These are phyloP conservation scores for Tetragonia tetragonoides DNA, from an alignment of 148 eudicot genomes.

Conservation along the genomic window DNA sequence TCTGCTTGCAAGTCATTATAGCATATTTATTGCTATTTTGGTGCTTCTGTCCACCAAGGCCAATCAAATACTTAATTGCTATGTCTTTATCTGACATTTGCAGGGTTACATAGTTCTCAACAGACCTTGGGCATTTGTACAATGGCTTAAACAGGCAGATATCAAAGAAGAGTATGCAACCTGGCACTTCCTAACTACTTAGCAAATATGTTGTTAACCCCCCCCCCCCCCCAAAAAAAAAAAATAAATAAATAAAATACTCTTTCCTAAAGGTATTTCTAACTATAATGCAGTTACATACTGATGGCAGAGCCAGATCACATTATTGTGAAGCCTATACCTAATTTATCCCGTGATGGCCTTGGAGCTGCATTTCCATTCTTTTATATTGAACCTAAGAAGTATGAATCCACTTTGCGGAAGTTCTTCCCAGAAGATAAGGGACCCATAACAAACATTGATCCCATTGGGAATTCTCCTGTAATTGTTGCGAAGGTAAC, in stretches of 20 bases:
- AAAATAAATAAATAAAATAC: neutral
- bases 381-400: conserved; percentile 95
- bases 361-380: conserved; percentile 96
- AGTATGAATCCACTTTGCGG: conserved; percentile 68
- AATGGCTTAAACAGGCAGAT: conserved; percentile 95
- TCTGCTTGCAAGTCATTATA: neutral
- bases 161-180: conserved; percentile 89
- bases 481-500: conserved; percentile 86
- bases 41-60: neutral
- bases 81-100: conserved; percentile 21
- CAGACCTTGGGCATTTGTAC: conserved; percentile 99
- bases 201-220: neutral
- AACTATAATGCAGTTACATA: conserved; percentile 63
- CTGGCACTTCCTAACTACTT: conserved; percentile 4
- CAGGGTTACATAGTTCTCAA: conserved; percentile 98
- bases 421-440: conserved; percentile 78
- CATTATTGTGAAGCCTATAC: conserved; percentile 89
- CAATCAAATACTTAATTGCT: neutral
- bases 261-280: conserved; percentile 9
- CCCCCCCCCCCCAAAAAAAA: neutral
- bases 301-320: conserved; percentile 99
- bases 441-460: conserved; percentile 81
- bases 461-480: conserved; percentile 97
- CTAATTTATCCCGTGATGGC: conserved; percentile 78
- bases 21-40: neutral